Evolutionary conservation across 2,329 filamentous ascomycete species (phyloP).

Genomic region (Penicillium sp.): DNA sequence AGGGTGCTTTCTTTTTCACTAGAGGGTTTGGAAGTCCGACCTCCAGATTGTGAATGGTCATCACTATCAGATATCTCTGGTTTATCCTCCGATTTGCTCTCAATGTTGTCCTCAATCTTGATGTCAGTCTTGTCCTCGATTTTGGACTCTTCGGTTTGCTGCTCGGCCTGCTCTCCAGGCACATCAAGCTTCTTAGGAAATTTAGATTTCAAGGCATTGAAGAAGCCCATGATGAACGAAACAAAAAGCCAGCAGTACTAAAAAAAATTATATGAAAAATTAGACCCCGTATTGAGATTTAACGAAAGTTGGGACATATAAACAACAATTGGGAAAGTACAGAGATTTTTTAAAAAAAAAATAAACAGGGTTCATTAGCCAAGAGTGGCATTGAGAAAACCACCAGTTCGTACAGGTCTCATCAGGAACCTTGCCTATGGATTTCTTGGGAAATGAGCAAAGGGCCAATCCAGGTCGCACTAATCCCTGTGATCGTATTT

Average conservation of each 20-base stretch:
- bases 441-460: slow-evolving; percentile 6
- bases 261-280: not conserved
- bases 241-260: not conserved
- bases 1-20: slow-evolving; percentile 27
- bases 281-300: not conserved
- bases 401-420: slow-evolving; percentile 26
- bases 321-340: not conserved
- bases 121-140: not conserved
- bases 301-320: not conserved
- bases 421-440: slow-evolving; percentile 22
- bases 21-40: slow-evolving; percentile 12
- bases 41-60: not conserved
- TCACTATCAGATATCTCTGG: slow-evolving; percentile 3
- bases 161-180: not conserved
- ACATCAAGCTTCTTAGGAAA: slow-evolving; percentile 11
- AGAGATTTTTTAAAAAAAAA: slow-evolving; percentile 1
- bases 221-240: slow-evolving; percentile 6
- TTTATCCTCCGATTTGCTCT: not conserved
- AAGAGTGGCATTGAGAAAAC: slow-evolving; percentile 20
- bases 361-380: not conserved
- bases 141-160: not conserved
- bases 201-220: slow-evolving; percentile 5
- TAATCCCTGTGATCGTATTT: not conserved
- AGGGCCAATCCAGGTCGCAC: slow-evolving; percentile 7
- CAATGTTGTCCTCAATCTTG: not conserved